Evolutionary conservation across 257 asterid genomes (phyloP).

Genomic region (Plantago ovata): DNA sequence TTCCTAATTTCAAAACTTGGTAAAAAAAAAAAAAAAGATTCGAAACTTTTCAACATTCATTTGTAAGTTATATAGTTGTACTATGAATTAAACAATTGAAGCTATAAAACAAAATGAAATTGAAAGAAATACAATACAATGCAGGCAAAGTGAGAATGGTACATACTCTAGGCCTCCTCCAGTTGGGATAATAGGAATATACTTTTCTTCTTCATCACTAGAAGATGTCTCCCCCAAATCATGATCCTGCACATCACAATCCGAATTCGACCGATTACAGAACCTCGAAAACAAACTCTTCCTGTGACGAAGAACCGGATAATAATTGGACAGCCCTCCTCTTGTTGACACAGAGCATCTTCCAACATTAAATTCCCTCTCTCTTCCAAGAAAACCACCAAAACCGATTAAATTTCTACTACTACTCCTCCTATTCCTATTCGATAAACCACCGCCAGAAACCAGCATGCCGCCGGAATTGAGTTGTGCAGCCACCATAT

Average conservation of each 20-base stretch:
- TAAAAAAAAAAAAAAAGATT: too few relatives aligned
- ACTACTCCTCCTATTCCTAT: slow-evolving; percentile 9
- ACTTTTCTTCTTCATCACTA: slow-evolving; percentile 19
- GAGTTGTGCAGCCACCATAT: slow-evolving; percentile 53
- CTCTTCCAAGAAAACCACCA: slow-evolving; percentile 22
- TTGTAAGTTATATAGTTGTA: slow-evolving; percentile 10
- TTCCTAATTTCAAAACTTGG: too few relatives aligned
- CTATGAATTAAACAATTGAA: slow-evolving; percentile 1
- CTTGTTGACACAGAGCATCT: slow-evolving; percentile 24
- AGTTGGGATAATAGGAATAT: too few relatives aligned
- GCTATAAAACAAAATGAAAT: background rate
- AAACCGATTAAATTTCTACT: slow-evolving; percentile 11
- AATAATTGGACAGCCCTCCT: slow-evolving; percentile 26
- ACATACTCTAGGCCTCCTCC: too few relatives aligned
- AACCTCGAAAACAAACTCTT: slow-evolving; percentile 27
- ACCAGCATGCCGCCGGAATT: slow-evolving; percentile 30
- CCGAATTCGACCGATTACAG: slow-evolving; percentile 31
- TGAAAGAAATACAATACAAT: background rate
- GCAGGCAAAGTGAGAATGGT: background rate
- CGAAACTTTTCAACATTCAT: background rate
- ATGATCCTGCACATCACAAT: slow-evolving; percentile 29
- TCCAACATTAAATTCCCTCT: slow-evolving; percentile 20
- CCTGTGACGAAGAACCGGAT: slow-evolving; percentile 32
- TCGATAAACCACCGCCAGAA: slow-evolving; percentile 30
- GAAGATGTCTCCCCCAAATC: slow-evolving; percentile 28